Conservation (phyloP, 2,329 filamentous ascomycete species). For the Penicillium sp. region DNA sequence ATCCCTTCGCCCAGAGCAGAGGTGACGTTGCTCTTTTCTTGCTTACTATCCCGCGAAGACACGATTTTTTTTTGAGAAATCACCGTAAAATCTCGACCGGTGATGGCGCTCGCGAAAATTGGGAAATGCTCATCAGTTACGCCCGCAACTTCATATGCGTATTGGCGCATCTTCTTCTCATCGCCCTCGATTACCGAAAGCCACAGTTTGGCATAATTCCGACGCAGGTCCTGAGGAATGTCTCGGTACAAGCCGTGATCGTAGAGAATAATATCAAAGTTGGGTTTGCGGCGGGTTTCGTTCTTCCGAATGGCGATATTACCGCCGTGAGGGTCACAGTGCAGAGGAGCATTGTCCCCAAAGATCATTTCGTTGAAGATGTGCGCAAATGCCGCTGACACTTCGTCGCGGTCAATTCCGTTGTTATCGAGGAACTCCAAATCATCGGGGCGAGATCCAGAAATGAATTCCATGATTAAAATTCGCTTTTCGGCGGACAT, state of each 20-base stretch:
- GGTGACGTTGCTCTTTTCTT: slow-evolving; percentile 84
- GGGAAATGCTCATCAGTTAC: slow-evolving; percentile 88
- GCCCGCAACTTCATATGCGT: slow-evolving; percentile 83
- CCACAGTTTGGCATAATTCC: slow-evolving; percentile 95
- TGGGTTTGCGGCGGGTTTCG: slow-evolving; percentile 56
- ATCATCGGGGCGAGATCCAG: slow-evolving; percentile 83
- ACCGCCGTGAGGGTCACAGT: slow-evolving; percentile 95
- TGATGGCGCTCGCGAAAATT: slow-evolving; percentile 93
- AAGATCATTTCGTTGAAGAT: slow-evolving; percentile 99
- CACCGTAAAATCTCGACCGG: slow-evolving; percentile 81
- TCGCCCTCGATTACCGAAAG: slow-evolving; percentile 90
- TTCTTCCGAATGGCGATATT: slow-evolving; percentile 91
- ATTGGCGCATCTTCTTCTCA: slow-evolving; percentile 78
- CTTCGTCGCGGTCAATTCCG: slow-evolving; percentile 89
- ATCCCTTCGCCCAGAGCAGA: slow-evolving; percentile 81
- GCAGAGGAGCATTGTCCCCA: slow-evolving; percentile 77
- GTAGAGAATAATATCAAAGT: slow-evolving; percentile 95
- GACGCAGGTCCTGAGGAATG: slow-evolving; percentile 72
- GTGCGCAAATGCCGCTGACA: slow-evolving; percentile 80
- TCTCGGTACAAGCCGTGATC: slow-evolving; percentile 96
- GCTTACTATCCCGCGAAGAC: slow-evolving; percentile 56
- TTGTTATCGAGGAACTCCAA: slow-evolving; percentile 79
- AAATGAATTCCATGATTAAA: slow-evolving; percentile 90
- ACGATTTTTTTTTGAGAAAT: slow-evolving; percentile 57
- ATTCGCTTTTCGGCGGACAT: slow-evolving; percentile 86